Evolutionary conservation across 192 early-diverging fungal species (phyloP), one percentile per base, ranked within the genome.

Genomic region (Backusella sp.): DNA sequence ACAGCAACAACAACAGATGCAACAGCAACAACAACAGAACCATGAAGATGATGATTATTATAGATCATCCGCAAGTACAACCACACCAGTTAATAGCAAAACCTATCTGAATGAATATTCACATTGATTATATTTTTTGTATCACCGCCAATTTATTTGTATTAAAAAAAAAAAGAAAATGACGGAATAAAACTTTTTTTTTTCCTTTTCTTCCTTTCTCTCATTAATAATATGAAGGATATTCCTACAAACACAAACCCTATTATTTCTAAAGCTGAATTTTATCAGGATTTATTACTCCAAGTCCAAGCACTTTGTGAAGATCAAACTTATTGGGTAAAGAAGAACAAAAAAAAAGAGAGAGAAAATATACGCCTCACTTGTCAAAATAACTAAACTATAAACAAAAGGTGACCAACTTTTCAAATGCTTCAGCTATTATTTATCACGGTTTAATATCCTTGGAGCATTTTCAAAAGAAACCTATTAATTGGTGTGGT

Each of bases 401-500:
- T 36, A 74, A 88, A 66, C 15, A 28, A 23, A 76, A 88, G 87
- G 83, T 92, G 7, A 88, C 93, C 23, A 96, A 96, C 84, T 88
- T 95, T 2, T 92, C 94, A 52, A 97, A 97, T 79, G 74, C 90
- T 6, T 88, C 94, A 5, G 86, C 95, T 32, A 79, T 97, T 28
- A 86, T 97, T 32, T 96, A 92, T 82, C 93, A 90, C 72, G 89
- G 88, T 21, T 79, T 96, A 73, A 86, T 85, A 21, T 91, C 91
- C 75, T 88, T 93, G 73, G 90, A 84, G n/a, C 75, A 73, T 44
- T 83, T 84, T 56, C 72, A 87, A 70, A 81, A 79, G 36, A 92
- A 92, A 73, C 89, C 87, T 21, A 90, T 93, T 65, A 92, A 92
- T 79, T 92, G 91, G 92, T 91, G 84, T 26, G 95, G 96, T 0